A percentile compares a stretch with the other conserved stretches of the same genome.
phyloP scores from a whole-genome alignment of 768 basidiomycete genomes.

The Mycena rosella region DNA sequence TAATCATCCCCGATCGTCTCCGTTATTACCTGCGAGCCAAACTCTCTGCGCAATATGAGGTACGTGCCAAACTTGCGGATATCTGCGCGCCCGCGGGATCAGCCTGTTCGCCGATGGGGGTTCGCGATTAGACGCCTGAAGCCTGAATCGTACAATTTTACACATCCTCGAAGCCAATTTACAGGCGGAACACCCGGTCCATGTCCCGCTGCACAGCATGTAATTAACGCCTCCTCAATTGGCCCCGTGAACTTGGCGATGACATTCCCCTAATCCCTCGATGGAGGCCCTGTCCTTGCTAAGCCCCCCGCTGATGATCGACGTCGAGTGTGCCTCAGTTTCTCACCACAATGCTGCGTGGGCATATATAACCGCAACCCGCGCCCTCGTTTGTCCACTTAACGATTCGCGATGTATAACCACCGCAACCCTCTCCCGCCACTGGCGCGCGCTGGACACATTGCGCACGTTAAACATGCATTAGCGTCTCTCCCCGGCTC shows the following conservation, averaged over 20 bases:
- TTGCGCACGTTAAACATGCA: constrained; percentile 74
- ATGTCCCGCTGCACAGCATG: constrained; percentile 15
- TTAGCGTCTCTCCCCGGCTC: constrained; percentile 79
- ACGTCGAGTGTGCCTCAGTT: background rate
- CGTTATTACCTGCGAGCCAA: constrained; percentile 5
- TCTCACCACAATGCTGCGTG: background rate
- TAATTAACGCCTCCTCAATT: constrained; percentile 10
- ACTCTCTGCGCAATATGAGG: constrained; percentile 1
- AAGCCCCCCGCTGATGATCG: constrained; percentile 35
- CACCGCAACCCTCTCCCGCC: constrained; percentile 25
- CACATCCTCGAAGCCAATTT: constrained; percentile 19
- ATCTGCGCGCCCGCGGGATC: background rate
- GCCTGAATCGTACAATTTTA: constrained; percentile 18
- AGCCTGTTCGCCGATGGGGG: background rate
- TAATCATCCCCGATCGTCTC: background rate
- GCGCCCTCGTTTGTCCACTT: background rate
- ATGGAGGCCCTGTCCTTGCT: constrained; percentile 5
- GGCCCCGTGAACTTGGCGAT: constrained; percentile 8
- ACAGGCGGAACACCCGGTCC: constrained; percentile 13
- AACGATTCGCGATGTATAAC: constrained; percentile 7
- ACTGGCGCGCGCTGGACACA: constrained; percentile 67
- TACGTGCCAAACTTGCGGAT: constrained; percentile 3
- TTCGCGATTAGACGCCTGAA: constrained; percentile 26
- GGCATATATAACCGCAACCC: constrained; percentile 1
- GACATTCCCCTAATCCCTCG: constrained; percentile 18